A percentile compares a stretch with the other conserved stretches of the same genome.
Conservation (phyloP, 129 eudicot species). For the Ambrosia trifida region DNA sequence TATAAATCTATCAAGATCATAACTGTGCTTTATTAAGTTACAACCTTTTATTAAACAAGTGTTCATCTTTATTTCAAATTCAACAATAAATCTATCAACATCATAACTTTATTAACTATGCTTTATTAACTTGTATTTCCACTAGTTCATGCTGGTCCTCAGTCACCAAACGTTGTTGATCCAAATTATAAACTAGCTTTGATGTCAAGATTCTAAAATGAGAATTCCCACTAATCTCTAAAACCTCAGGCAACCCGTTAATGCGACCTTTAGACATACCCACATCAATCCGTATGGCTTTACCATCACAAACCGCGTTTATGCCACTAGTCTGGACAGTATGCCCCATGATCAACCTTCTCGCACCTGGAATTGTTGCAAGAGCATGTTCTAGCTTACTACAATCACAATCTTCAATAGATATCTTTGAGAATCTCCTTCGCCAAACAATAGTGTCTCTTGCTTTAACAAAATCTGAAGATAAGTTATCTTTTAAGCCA, state of each 20-base stretch:
- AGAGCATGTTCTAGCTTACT: conserved; percentile 68
- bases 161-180: conserved; percentile 18
- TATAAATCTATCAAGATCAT: no score
- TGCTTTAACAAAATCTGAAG: conserved; percentile 46
- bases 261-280: conserved; percentile 81
- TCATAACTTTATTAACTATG: neutral
- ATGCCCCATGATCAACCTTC: conserved; percentile 95
- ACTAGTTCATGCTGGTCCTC: neutral
- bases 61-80: neutral
- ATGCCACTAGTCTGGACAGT: conserved; percentile 75
- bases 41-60: neutral
- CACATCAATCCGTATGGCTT: conserved; percentile 84
- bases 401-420: conserved; percentile 70
- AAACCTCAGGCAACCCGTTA: conserved; percentile 79
- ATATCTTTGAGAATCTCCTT: conserved; percentile 57
- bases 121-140: conserved; percentile 20
- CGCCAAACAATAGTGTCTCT: conserved; percentile 62
- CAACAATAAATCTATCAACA: neutral
- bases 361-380: conserved; percentile 81
- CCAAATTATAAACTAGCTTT: conserved; percentile 38
- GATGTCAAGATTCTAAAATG: conserved; percentile 63
- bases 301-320: conserved; percentile 55
- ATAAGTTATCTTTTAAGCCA: conserved; percentile 49
- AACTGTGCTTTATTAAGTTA: neutral
- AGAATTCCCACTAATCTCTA: conserved; percentile 57